Percentiles rank a stretch among this genome's conserved stretches.
phyloP scores from a whole-genome alignment of 192 early-diverging fungal species.

The Coemansia sp. region DNA sequence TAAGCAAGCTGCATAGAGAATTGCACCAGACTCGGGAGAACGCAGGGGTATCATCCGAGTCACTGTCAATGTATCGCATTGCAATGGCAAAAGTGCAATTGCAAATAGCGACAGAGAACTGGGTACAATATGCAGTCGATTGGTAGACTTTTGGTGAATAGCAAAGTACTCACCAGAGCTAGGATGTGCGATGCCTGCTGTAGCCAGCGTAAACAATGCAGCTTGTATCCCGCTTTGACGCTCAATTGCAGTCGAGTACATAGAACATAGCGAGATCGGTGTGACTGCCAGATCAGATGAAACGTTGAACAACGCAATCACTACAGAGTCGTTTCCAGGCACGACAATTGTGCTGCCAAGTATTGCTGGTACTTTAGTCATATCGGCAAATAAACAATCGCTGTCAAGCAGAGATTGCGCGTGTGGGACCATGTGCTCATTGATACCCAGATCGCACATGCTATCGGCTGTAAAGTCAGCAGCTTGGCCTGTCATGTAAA shows the following conservation, averaged over 20 bases:
- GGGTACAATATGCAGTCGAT: background rate
- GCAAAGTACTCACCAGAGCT: constrained; percentile 2
- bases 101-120: background rate
- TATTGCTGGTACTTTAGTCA: constrained; percentile 16
- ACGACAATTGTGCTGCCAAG: constrained; percentile 14
- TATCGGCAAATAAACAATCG: constrained; percentile 32
- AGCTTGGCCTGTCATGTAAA: constrained; percentile 57
- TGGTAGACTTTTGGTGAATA: constrained; percentile 39
- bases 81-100: constrained; percentile 22
- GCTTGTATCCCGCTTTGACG: background rate
- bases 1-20: constrained; percentile 34
- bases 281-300: constrained; percentile 13
- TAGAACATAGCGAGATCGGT: constrained; percentile 6
- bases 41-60: constrained; percentile 18
- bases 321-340: background rate
- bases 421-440: background rate
- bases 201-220: background rate
- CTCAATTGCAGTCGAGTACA: background rate
- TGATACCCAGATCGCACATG: constrained; percentile 6
- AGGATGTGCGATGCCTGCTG: background rate
- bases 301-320: constrained; percentile 26
- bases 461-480: constrained; percentile 9
- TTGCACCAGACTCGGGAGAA: constrained; percentile 20
- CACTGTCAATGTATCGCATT: constrained; percentile 28
- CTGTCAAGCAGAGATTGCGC: constrained; percentile 15